phyloP scores from a whole-genome alignment of 495 filamentous ascomycete genomes.

The Penicillium desertorum region DNA sequence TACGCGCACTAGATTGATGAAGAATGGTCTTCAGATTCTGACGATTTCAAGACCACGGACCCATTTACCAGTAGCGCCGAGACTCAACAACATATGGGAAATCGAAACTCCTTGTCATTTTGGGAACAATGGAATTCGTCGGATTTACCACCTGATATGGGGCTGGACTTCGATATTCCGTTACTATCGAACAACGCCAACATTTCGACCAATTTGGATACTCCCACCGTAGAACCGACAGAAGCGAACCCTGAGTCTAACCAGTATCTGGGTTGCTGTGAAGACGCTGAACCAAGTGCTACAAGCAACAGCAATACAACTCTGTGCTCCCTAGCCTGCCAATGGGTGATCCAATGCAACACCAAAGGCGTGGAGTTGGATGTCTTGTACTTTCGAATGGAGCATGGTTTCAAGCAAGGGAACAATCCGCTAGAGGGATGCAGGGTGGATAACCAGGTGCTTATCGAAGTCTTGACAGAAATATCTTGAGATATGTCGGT shows the following conservation, averaged over 20 bases:
- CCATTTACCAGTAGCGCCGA: background rate
- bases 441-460: constrained; percentile 4
- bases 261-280: background rate
- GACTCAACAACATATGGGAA: background rate
- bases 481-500: background rate
- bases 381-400: constrained; percentile 1
- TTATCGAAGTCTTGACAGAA: background rate
- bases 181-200: background rate
- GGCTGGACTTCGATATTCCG: background rate
- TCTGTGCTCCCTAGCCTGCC: background rate
- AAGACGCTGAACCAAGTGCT: background rate
- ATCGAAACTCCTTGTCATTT: background rate
- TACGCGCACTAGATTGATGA: background rate
- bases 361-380: constrained; percentile 1
- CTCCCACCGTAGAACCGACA: too few relatives aligned
- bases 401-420: constrained; percentile 1
- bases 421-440: constrained; percentile 4
- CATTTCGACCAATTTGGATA: too few relatives aligned
- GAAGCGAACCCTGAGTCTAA: background rate
- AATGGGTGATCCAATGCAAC: constrained; percentile 3
- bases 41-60: background rate
- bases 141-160: background rate
- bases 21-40: background rate
- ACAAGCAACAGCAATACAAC: background rate
- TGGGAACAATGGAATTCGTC: background rate